Percentiles rank a stretch among this genome's conserved stretches.
phyloP scores from a whole-genome alignment of 2,329 filamentous ascomycete species.

The Plectosphaerella cucumerina region DNA sequence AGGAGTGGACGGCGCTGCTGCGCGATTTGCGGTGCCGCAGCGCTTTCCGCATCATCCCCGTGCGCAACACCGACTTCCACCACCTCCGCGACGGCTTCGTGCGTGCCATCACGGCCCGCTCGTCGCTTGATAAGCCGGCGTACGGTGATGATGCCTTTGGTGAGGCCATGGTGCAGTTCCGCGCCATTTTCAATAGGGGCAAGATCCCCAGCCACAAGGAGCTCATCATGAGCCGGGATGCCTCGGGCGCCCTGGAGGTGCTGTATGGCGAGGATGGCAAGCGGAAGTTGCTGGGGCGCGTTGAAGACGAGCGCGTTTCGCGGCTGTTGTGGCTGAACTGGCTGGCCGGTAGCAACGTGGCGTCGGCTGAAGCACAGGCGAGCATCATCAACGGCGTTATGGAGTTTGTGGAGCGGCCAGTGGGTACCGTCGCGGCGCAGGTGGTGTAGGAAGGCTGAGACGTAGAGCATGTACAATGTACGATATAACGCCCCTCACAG shows the following conservation, averaged over 20 bases:
- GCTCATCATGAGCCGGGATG: constrained; percentile 67
- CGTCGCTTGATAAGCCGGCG: constrained; percentile 49
- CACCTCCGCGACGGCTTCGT: constrained; percentile 92
- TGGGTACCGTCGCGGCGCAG: constrained; percentile 81
- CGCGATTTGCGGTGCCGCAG: constrained; percentile 65
- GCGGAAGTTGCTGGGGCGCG: constrained; percentile 60
- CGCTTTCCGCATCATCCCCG: constrained; percentile 78
- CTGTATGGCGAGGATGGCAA: constrained; percentile 56
- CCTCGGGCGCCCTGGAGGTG: constrained; percentile 60
- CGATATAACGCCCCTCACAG: not conserved
- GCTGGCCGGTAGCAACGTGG: constrained; percentile 79
- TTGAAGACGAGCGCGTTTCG: constrained; percentile 75
- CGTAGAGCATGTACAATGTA: constrained; percentile 14
- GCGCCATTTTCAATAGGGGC: constrained; percentile 73
- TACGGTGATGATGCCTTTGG: constrained; percentile 74
- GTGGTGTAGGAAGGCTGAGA: constrained; percentile 45
- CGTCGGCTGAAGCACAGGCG: constrained; percentile 74
- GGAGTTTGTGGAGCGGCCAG: constrained; percentile 80
- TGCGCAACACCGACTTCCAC: constrained; percentile 90
- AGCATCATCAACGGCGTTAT: constrained; percentile 86
- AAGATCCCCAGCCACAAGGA: constrained; percentile 78
- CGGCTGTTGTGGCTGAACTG: constrained; percentile 87
- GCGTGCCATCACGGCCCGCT: constrained; percentile 72
- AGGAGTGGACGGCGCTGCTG: constrained; percentile 71
- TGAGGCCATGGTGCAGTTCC: constrained; percentile 70